These are phyloP conservation scores for Rhodotorula glutinis DNA, from an alignment of 1,284 basidiomycete genomes.

Conservation along the genomic window DNA sequence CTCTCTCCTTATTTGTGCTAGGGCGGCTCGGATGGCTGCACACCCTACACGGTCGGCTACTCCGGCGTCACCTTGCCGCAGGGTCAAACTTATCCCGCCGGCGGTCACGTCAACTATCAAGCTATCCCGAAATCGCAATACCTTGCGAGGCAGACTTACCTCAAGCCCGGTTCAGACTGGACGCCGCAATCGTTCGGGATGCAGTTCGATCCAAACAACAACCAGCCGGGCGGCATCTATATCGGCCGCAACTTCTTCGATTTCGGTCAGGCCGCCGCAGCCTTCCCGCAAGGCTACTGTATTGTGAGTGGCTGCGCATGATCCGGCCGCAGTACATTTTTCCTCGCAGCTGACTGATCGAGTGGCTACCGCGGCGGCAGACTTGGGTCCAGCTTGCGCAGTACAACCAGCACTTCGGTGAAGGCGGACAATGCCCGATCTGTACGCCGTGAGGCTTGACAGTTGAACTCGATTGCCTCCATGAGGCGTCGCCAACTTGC, in stretches of 20 bases:
- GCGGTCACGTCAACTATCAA: constrained; percentile 18
- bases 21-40: constrained; percentile 22
- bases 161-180: not conserved
- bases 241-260: constrained; percentile 20
- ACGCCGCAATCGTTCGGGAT: constrained; percentile 15
- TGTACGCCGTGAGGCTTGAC: not conserved
- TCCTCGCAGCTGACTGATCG: not conserved
- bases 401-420: constrained; percentile 29
- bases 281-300: constrained; percentile 17
- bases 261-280: constrained; percentile 5
- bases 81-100: not conserved
- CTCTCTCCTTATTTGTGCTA: too few relatives aligned
- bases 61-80: constrained; percentile 16
- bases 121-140: constrained; percentile 26
- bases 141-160: constrained; percentile 13
- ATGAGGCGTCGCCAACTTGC: too few relatives aligned
- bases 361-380: not conserved
- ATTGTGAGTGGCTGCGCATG: not conserved
- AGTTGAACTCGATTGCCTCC: not conserved
- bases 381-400: constrained; percentile 16
- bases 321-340: too few relatives aligned
- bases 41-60: constrained; percentile 17
- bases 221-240: constrained; percentile 24
- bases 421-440: constrained; percentile 22
- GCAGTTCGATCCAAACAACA: constrained; percentile 19